Evolutionary conservation across 1,284 basidiomycete species (phyloP).

Genomic region (Xerocomus nothofagi): DNA sequence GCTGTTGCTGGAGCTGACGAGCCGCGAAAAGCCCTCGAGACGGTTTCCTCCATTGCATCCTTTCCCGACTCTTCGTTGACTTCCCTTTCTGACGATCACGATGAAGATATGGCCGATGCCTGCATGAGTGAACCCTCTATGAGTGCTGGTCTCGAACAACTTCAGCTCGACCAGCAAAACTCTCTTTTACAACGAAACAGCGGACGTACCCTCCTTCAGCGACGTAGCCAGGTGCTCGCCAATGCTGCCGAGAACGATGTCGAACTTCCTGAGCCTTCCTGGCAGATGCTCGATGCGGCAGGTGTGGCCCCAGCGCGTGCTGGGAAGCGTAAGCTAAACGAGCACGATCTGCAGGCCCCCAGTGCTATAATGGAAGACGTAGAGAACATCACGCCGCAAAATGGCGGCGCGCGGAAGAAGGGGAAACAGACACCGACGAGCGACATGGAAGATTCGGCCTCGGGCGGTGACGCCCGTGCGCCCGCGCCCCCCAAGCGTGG

Average conservation of each 20-base stretch:
- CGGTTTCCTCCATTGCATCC: conserved; percentile 16
- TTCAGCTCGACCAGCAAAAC: conserved; percentile 27
- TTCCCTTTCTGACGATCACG: conserved; percentile 29
- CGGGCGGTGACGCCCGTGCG: conserved; percentile 6
- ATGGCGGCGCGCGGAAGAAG: conserved; percentile 22
- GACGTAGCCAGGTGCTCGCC: conserved; percentile 48
- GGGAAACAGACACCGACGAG: conserved; percentile 19
- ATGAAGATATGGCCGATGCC: conserved; percentile 35
- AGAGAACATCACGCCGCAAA: conserved; percentile 12
- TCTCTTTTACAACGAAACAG: conserved; percentile 7
- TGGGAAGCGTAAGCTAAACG: conserved; percentile 35
- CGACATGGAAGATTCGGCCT: conserved; percentile 20
- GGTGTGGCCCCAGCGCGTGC: conserved; percentile 28
- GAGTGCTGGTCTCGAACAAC: conserved; percentile 37
- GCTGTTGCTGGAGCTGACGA: not conserved
- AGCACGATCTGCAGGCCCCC: conserved; percentile 25
- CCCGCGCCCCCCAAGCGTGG: conserved; percentile 20
- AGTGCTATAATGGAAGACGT: conserved; percentile 17
- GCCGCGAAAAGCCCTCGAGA: conserved; percentile 13
- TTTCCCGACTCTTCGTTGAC: conserved; percentile 23
- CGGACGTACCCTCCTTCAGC: conserved; percentile 40
- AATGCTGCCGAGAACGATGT: conserved; percentile 32
- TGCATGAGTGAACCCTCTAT: conserved; percentile 34
- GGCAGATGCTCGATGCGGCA: conserved; percentile 33
- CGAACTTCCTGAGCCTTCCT: conserved; percentile 29